These are phyloP conservation scores for Croton laevigatus DNA, from an alignment of 441 rosid genomes.

Conservation along the genomic window DNA sequence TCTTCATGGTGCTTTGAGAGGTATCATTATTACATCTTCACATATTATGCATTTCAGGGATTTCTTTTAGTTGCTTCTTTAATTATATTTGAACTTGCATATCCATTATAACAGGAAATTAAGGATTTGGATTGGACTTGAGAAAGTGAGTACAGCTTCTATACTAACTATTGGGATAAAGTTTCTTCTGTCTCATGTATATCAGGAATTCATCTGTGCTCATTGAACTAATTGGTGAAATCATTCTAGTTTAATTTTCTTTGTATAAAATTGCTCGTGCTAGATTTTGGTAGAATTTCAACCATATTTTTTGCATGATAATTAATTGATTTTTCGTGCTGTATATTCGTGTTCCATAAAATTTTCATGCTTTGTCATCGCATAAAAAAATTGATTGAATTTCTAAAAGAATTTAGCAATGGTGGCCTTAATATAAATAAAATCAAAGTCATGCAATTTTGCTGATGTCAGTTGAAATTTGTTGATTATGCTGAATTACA, in stretches of 20 bases:
- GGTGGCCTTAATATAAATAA: no score
- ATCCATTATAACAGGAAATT: background rate
- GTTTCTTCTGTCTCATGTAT: background rate
- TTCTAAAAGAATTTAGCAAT: background rate
- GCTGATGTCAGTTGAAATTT: background rate
- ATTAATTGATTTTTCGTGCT: background rate
- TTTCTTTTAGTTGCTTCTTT: background rate
- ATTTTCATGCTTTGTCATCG: background rate
- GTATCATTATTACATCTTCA: slow-evolving; percentile 31
- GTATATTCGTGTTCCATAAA: background rate
- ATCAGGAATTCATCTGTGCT: background rate
- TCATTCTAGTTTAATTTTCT: background rate
- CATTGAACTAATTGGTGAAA: background rate
- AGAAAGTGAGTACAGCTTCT: background rate
- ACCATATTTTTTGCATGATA: background rate
- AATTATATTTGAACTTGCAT: slow-evolving; percentile 13
- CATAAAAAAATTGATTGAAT: background rate
- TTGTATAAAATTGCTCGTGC: background rate
- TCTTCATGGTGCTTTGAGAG: slow-evolving; percentile 68
- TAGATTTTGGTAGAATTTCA: background rate
- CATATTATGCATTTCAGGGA: background rate
- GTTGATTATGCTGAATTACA: background rate
- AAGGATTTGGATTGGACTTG: background rate
- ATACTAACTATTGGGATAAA: background rate
- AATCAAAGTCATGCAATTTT: background rate